Evolutionary conservation across 2,329 filamentous ascomycete genomes (phyloP).

Genomic region (Neonectria punicea): DNA sequence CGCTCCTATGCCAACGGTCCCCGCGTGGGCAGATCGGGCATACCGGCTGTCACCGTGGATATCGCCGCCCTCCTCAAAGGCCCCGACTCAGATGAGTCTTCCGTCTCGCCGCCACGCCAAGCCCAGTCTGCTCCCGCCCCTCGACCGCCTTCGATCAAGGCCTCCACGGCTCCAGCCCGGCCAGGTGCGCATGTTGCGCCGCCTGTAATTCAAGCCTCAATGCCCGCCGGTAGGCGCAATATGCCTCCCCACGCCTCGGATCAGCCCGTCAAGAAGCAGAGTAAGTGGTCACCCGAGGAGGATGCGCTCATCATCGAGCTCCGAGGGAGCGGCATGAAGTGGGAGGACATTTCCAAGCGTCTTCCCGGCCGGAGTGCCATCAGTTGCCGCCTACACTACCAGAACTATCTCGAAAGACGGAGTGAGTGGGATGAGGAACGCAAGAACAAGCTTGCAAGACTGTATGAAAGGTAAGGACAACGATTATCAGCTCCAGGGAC

Average conservation of each 20-base stretch:
- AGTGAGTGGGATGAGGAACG: slow-evolving; percentile 98
- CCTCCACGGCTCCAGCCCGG: slow-evolving; percentile 33
- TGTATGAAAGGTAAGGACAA: slow-evolving; percentile 87
- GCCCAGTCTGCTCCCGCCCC: slow-evolving; percentile 27
- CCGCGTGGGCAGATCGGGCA: slow-evolving; percentile 40
- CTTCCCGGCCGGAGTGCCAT: slow-evolving; percentile 92
- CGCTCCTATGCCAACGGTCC: slow-evolving; percentile 44
- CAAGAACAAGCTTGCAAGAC: slow-evolving; percentile 93
- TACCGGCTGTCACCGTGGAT: slow-evolving; percentile 82
- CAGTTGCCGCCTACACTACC: slow-evolving; percentile 93
- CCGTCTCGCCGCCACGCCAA: slow-evolving; percentile 55
- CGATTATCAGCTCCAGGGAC: background rate
- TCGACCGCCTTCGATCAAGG: slow-evolving; percentile 36
- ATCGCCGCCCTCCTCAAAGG: slow-evolving; percentile 89
- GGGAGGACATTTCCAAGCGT: slow-evolving; percentile 96
- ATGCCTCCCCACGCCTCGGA: slow-evolving; percentile 62
- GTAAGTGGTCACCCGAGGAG: slow-evolving; percentile 95
- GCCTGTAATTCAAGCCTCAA: slow-evolving; percentile 47
- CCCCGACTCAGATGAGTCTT: slow-evolving; percentile 78
- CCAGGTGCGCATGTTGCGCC: slow-evolving; percentile 39
- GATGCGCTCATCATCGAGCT: slow-evolving; percentile 94
- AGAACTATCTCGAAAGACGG: slow-evolving; percentile 94
- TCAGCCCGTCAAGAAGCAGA: slow-evolving; percentile 90
- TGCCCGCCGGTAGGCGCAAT: slow-evolving; percentile 46
- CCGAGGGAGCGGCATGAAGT: slow-evolving; percentile 92